Evolutionary conservation across 495 filamentous ascomycete species (phyloP).

Genomic region (Penicillium maclennaniae): DNA sequence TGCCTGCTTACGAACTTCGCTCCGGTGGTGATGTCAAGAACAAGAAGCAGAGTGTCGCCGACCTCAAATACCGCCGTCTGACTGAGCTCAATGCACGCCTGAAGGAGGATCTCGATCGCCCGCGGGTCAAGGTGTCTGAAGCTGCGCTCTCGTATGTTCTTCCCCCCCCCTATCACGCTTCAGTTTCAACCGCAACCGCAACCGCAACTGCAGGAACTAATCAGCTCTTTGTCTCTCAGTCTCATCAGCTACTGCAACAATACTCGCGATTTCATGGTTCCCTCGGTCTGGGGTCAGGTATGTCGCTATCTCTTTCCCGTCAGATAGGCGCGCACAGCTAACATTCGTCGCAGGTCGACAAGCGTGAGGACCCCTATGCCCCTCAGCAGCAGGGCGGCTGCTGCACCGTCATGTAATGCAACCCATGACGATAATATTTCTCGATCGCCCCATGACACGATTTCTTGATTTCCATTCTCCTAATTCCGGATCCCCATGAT

Average conservation of each 20-base stretch:
- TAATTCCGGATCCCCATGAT: conserved; percentile 27
- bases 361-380: conserved; percentile 93
- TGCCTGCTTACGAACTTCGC: conserved; percentile 54
- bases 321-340: conserved; percentile 12
- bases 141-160: conserved; percentile 80
- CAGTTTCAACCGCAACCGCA: not conserved
- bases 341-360: conserved; percentile 59
- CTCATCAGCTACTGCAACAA: conserved; percentile 95
- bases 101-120: conserved; percentile 90
- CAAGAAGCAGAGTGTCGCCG: conserved; percentile 99
- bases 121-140: conserved; percentile 91
- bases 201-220: not conserved
- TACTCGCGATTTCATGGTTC: conserved; percentile 98
- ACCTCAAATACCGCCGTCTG: conserved; percentile 91
- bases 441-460: conserved; percentile 34
- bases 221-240: conserved; percentile 43
- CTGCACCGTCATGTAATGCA: conserved; percentile 85
- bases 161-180: conserved; percentile 4
- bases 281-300: conserved; percentile 91
- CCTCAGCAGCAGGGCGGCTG: conserved; percentile 86
- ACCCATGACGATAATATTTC: conserved; percentile 31
- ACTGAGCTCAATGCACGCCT: conserved; percentile 94
- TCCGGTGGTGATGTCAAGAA: conserved; percentile 71
- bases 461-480: conserved; percentile 17
- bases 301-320: conserved; percentile 26